These are phyloP conservation scores for Citrus unshiu DNA, from an alignment of 345 rosid species.

Conservation along the genomic window DNA sequence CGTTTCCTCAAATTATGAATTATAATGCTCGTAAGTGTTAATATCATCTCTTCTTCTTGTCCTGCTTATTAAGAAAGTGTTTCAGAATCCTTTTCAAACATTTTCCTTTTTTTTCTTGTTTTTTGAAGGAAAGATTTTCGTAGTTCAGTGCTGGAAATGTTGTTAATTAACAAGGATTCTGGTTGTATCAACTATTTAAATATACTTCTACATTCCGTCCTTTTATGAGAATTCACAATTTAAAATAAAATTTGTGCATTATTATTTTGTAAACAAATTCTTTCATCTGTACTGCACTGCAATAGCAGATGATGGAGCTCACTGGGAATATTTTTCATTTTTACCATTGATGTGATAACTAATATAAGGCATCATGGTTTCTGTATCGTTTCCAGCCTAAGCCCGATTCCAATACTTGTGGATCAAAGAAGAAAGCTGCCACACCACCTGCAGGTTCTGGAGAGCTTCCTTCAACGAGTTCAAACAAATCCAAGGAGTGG, in stretches of 20 bases:
- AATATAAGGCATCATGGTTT: constrained; percentile 2
- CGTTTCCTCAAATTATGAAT: background rate
- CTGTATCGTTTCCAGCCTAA: constrained; percentile 40
- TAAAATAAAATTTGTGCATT: background rate
- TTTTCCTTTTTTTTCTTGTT: too few relatives aligned
- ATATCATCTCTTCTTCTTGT: background rate
- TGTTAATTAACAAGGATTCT: background rate
- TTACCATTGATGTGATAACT: background rate
- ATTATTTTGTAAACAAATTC: background rate
- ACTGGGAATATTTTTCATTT: background rate
- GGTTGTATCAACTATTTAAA: background rate
- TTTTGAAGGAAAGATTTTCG: background rate
- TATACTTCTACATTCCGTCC: background rate
- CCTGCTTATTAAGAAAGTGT: background rate
- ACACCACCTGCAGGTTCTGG: constrained; percentile 17
- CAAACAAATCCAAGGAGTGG: constrained; percentile 37
- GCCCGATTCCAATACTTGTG: constrained; percentile 33
- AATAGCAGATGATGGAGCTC: background rate
- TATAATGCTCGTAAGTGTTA: background rate
- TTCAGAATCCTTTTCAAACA: background rate
- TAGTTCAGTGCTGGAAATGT: background rate
- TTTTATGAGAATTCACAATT: background rate
- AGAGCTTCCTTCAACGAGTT: constrained; percentile 12
- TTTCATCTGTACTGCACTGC: background rate
- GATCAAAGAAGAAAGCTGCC: constrained; percentile 39